Evolutionary conservation across 2,329 filamentous ascomycete genomes (phyloP).

Genomic region (Teratosphaeria nubilosa): DNA sequence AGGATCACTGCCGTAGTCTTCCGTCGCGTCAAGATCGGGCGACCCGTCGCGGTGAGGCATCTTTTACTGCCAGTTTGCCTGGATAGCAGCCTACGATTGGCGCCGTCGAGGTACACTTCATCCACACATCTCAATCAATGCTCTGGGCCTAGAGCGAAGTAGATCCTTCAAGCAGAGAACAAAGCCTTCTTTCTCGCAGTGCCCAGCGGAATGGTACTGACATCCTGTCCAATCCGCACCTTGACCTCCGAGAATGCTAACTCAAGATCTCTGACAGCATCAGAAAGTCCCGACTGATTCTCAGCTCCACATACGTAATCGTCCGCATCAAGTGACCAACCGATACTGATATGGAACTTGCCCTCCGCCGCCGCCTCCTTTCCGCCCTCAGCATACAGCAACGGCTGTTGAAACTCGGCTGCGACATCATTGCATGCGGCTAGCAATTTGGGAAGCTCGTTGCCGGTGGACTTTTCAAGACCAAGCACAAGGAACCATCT

Average conservation of each 20-base stretch:
- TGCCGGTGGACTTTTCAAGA: conserved; percentile 32
- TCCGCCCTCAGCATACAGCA: conserved; percentile 49
- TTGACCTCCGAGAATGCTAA: conserved; percentile 34
- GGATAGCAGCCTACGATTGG: not conserved
- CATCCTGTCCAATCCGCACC: conserved; percentile 36
- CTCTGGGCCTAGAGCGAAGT: not conserved
- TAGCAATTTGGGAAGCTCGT: conserved; percentile 46
- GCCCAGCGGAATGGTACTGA: conserved; percentile 7
- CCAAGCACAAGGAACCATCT: conserved; percentile 78
- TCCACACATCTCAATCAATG: not conserved
- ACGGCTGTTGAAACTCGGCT: conserved; percentile 52
- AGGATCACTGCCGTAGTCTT: not conserved
- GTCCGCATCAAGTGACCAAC: conserved; percentile 56
- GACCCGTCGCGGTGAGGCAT: not conserved
- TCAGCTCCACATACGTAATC: not conserved
- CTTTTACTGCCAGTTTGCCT: not conserved
- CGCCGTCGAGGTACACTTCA: not conserved
- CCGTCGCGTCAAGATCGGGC: not conserved
- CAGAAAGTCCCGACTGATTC: conserved; percentile 12
- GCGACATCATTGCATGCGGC: conserved; percentile 55
- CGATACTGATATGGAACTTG: conserved; percentile 77
- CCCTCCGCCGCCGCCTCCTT: conserved; percentile 7
- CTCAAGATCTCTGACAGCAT: conserved; percentile 5
- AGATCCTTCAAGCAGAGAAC: not conserved
- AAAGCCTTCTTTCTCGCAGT: conserved; percentile 1